phyloP scores from a whole-genome alignment of 140 eudicot genomes.

The Oenanthe javanica region DNA sequence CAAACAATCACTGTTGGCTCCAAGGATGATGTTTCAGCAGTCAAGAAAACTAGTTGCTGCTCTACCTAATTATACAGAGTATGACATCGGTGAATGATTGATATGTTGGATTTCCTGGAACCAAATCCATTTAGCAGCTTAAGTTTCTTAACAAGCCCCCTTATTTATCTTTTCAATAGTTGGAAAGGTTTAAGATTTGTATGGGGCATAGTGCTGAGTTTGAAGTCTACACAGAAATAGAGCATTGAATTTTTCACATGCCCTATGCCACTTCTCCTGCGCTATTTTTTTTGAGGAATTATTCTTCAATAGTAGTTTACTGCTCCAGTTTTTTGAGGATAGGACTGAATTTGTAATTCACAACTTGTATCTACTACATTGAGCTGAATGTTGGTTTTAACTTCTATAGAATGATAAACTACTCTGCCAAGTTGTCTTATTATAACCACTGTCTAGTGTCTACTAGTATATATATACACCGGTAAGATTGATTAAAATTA shows the following conservation, averaged over 20 bases:
- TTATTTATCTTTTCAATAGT: background rate
- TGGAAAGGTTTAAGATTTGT: background rate
- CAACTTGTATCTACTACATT: background rate
- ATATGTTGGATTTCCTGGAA: background rate
- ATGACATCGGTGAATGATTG: background rate
- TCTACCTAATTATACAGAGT: background rate
- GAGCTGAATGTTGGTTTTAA: background rate
- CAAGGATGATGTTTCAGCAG: slow-evolving; percentile 15
- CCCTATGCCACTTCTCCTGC: background rate
- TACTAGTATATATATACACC: background rate
- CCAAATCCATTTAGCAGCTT: background rate
- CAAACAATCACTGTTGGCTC: slow-evolving; percentile 15
- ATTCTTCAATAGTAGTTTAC: background rate
- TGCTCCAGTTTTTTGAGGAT: background rate
- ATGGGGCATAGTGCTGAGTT: background rate
- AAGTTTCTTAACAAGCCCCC: background rate
- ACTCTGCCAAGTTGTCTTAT: background rate
- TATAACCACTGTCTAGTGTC: background rate
- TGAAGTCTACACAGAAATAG: background rate
- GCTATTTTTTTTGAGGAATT: background rate
- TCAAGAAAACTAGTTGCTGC: slow-evolving; percentile 18
- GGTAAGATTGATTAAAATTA: too few species aligned
- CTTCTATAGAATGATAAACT: background rate
- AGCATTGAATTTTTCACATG: background rate
- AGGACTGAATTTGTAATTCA: background rate